A percentile compares a stretch with the other conserved stretches of the same genome.
These are phyloP conservation scores for Cryptococcus sp. DNA, from an alignment of 1,284 basidiomycete species.

Conservation along the genomic window DNA sequence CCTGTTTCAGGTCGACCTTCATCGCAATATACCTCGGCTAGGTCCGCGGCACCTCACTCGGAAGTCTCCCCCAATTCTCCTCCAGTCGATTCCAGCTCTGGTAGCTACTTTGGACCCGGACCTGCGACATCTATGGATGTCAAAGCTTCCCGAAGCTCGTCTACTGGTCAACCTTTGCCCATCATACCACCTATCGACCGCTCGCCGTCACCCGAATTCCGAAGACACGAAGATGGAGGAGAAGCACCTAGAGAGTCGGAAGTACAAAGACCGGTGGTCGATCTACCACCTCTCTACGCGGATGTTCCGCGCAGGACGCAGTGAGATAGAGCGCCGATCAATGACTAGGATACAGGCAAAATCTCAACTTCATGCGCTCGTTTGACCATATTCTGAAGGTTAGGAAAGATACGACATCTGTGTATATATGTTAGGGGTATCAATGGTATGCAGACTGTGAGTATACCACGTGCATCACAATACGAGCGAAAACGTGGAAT, in stretches of 20 bases:
- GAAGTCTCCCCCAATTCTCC: background rate
- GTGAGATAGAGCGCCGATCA: too few relatives aligned
- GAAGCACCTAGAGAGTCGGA: background rate
- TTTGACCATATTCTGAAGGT: too few relatives aligned
- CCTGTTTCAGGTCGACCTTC: background rate
- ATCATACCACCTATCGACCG: background rate
- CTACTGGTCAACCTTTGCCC: background rate
- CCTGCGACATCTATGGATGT: background rate
- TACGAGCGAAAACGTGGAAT: too few relatives aligned
- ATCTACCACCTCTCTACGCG: background rate
- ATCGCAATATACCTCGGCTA: background rate
- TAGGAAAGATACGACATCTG: too few relatives aligned
- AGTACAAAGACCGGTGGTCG: background rate
- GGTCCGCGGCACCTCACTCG: background rate
- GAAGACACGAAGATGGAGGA: background rate
- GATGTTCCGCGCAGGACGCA: background rate
- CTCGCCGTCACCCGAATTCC: background rate
- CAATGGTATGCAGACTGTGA: too few relatives aligned
- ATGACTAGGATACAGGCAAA: too few relatives aligned
- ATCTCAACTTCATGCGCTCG: too few relatives aligned
- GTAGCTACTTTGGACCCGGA: background rate
- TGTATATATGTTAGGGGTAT: too few relatives aligned
- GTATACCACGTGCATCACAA: too few relatives aligned
- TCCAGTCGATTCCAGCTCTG: background rate
- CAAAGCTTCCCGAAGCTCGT: background rate